Percentiles rank a stretch among this genome's conserved stretches.
Evolutionary conservation across 192 early-diverging fungal genomes (phyloP).

Genomic region (Cladochytrium replicatum): DNA sequence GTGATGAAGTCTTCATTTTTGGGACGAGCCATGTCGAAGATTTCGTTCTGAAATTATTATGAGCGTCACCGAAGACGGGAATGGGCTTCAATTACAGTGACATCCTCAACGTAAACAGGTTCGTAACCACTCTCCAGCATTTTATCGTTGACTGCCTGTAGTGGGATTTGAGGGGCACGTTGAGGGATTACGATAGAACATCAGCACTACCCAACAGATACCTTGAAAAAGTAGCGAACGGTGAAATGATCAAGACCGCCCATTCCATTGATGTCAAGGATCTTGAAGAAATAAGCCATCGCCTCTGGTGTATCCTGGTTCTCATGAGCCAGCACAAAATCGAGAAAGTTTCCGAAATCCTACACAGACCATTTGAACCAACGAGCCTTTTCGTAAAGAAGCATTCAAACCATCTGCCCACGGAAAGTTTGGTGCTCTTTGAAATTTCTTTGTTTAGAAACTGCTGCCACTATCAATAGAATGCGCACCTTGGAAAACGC

Average conservation of each 20-base stretch:
- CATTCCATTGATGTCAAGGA: conserved; percentile 31
- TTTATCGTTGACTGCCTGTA: conserved; percentile 32
- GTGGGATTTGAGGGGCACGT: background rate
- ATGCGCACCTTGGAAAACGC: conserved; percentile 33
- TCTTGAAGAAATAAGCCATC: conserved; percentile 32
- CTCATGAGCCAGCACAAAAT: conserved; percentile 41
- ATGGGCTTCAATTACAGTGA: conserved; percentile 16
- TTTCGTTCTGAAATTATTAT: conserved; percentile 33
- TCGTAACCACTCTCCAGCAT: conserved; percentile 34
- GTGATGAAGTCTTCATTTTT: conserved; percentile 17
- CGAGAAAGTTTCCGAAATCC: conserved; percentile 40
- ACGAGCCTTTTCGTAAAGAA: background rate
- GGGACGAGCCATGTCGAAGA: conserved; percentile 50
- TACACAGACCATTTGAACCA: background rate
- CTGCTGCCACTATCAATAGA: background rate
- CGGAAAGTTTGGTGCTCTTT: conserved; percentile 31
- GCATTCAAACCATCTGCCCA: conserved; percentile 23
- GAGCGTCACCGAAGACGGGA: background rate
- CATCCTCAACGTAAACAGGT: conserved; percentile 23
- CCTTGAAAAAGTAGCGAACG: conserved; percentile 36
- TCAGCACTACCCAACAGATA: background rate
- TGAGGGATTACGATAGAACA: background rate
- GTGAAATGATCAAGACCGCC: conserved; percentile 38
- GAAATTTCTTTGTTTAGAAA: background rate
- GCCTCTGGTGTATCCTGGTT: conserved; percentile 35